Conservation (phyloP, 805 yeast species). For the Candida saitoana region DNA sequence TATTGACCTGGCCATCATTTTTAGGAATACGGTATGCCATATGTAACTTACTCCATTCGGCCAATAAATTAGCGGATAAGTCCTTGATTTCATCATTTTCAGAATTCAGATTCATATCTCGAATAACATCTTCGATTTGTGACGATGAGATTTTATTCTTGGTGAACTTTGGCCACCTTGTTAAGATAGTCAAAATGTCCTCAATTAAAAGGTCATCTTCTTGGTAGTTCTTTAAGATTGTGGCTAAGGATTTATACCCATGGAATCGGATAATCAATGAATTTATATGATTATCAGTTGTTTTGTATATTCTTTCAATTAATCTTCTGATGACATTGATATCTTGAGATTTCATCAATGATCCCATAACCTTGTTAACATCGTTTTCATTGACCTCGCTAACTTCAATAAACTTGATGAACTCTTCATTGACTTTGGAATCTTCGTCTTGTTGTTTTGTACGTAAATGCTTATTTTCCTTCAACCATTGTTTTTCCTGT, state of each 20-base stretch:
- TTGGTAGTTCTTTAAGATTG: constrained; percentile 44
- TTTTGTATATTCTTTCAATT: constrained; percentile 58
- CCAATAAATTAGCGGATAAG: constrained; percentile 45
- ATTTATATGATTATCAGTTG: constrained; percentile 50
- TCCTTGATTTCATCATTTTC: constrained; percentile 23
- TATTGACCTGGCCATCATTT: constrained; percentile 21
- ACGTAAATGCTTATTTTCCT: constrained; percentile 49
- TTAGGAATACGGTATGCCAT: constrained; percentile 87
- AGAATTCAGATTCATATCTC: constrained; percentile 30
- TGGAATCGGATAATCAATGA: constrained; percentile 68
- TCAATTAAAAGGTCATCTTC: constrained; percentile 29
- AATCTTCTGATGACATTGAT: constrained; percentile 58
- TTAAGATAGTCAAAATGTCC: constrained; percentile 56
- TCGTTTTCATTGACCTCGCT: constrained; percentile 50
- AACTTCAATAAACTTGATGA: constrained; percentile 57
- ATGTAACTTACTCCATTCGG: constrained; percentile 69
- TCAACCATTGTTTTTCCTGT: constrained; percentile 70
- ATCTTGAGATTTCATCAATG: constrained; percentile 74
- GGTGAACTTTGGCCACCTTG: constrained; percentile 53
- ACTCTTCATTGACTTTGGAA: constrained; percentile 58
- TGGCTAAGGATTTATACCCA: constrained; percentile 77
- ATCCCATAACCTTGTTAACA: constrained; percentile 76
- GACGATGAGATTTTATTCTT: constrained; percentile 73
- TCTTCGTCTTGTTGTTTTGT: constrained; percentile 51
- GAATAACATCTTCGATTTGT: constrained; percentile 63